Conservation (phyloP, 345 rosid species). For the Gossypium stocksii region DNA sequence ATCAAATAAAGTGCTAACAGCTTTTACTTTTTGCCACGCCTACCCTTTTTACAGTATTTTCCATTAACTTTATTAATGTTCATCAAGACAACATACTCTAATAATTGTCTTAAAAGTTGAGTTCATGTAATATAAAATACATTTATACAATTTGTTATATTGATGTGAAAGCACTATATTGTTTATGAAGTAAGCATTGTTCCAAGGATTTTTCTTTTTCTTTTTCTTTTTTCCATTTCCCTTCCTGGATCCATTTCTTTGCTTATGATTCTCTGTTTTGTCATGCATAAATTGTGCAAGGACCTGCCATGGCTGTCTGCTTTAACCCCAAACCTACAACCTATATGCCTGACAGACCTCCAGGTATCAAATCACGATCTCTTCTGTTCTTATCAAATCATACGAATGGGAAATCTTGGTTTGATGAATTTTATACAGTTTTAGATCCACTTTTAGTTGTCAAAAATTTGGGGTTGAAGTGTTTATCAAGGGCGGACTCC, state of each 20-base stretch:
- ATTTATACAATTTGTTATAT: neutral
- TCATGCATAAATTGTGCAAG: neutral
- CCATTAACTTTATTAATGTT: neutral
- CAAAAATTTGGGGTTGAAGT: neutral
- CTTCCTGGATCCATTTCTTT: neutral
- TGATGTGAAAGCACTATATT: neutral
- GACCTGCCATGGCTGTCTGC: neutral
- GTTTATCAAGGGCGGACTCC: constrained; percentile 32
- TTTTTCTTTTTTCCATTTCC: constrained; percentile 2
- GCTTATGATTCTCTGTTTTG: neutral
- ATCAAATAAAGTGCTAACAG: neutral
- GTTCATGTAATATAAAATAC: neutral
- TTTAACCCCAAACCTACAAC: neutral
- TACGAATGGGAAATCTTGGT: neutral
- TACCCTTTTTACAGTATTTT: neutral
- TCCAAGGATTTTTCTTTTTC: neutral
- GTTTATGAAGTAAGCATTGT: neutral
- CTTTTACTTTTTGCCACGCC: neutral
- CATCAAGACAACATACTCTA: neutral
- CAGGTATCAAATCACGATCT: constrained; percentile 25
- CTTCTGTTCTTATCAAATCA: neutral
- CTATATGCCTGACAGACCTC: constrained; percentile 20
- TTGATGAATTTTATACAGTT: neutral
- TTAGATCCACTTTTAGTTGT: neutral
- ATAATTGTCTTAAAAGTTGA: neutral